Evolutionary conservation across 2,329 filamentous ascomycete genomes (phyloP), one percentile per base, ranked within the genome.

Genomic region (Penicillium sumatraense): DNA sequence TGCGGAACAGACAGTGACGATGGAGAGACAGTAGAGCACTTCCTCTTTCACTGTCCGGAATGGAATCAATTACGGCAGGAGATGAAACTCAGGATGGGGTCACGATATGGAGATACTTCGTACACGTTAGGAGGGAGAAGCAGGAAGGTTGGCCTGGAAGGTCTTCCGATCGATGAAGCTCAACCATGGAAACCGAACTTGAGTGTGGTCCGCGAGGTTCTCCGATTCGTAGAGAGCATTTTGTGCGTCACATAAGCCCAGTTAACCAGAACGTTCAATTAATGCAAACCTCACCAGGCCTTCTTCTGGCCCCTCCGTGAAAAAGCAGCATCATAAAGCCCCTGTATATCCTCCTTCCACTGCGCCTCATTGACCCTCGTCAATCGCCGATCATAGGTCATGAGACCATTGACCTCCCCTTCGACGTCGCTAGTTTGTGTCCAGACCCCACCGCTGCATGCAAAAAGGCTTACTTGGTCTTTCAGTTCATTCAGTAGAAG

Each of bases 391-490:
- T 90, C 87, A 62, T 89, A 89, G 0, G 87, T 89, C 61, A 89
- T 69, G 53, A 91, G 74, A 0, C 88, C 88, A 61, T 90, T 91
- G 8, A 90, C 85, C 68, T 90, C 88, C 3, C 87, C 88, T 68
- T 90, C 88, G 0, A 90, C 88, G 63, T 90, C 88, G 0, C 86
- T 89, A 0, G 87, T 90, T 75, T 90, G 88, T 1, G 88, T 90
- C 81, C 86, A 90, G 0, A 90, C 82, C 10, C 82, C 88, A 0
- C 84, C 88, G 27, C 83, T 88, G 72, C 88, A 90, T 0, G 83
- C 79, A 53, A 80, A 89, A 10, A 72, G 72, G 54, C 83, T 78
- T 10, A 79, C 70, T 56, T 84, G 82, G 2, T 80, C 78, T 11
- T 68, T 64, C 2, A 84, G 68, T 54, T 84, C 80, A 3, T 47